Evolutionary conservation across 805 yeast genomes (phyloP).

Genomic region (Teunomyces gatunensis): DNA sequence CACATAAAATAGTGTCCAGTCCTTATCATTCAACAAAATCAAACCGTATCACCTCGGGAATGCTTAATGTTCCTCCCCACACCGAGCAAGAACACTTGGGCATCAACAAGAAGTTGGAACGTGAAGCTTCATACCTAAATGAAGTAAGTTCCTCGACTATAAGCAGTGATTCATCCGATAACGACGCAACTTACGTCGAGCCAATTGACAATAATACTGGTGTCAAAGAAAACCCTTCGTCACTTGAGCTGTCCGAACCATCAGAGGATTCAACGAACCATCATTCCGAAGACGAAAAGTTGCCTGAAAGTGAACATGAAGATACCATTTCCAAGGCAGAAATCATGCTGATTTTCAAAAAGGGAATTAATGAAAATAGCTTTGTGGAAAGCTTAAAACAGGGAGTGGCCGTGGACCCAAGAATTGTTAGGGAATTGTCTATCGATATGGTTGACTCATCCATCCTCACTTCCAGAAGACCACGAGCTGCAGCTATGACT

Average conservation of each 20-base stretch:
- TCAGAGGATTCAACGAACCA: neutral
- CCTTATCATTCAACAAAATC: constrained; percentile 5
- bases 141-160: neutral
- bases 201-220: neutral
- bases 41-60: constrained; percentile 40
- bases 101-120: constrained; percentile 1
- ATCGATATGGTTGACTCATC: constrained; percentile 24
- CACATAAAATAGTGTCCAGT: constrained; percentile 12
- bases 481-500: constrained; percentile 10
- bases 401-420: constrained; percentile 14
- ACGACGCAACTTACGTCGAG: neutral
- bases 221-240: neutral
- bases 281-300: neutral
- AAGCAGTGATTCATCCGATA: neutral
- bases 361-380: constrained; percentile 14
- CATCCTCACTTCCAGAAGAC: constrained; percentile 2
- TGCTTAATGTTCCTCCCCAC: constrained; percentile 36
- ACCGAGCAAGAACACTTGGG: constrained; percentile 24
- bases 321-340: constrained; percentile 16
- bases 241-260: neutral
- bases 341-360: constrained; percentile 21
- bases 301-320: neutral
- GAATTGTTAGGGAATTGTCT: constrained; percentile 13
- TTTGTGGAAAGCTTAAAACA: constrained; percentile 9
- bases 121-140: neutral